Evolutionary conservation across 805 yeast species (phyloP), one percentile per base, ranked within the genome.

Genomic region (Candida pseudoglaebosa): DNA sequence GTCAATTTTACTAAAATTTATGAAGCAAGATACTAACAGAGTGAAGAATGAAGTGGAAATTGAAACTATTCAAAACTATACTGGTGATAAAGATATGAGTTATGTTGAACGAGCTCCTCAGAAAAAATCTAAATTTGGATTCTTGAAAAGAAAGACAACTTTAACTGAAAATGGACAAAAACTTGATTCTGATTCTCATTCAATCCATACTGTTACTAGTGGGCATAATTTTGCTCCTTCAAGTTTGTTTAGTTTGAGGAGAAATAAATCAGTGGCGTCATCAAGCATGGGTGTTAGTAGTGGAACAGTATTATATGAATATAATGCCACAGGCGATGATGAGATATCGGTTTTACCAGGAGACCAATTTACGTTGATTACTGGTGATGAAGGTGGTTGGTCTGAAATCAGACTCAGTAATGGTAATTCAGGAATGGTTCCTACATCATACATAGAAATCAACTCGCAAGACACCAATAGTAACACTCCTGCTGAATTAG

Each of bases 371-470:
- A 63, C 64, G 3, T 71, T 91, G 3, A 39, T 81, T 0, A 80
- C 76, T 36, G 64, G 65, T 1, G 98, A 86, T 45, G 97, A 96
- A 0, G 79, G 87, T 13, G 99, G 99, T 0, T 91, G 99, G 99
- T 84, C 95, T 2, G 62, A 66, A 48, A 78, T 89, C 13, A 45
- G 43, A 34, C 34, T 46, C 16, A 49, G 49, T n/a, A 67, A 70
- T 4, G 78, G 77, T 0, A 57, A 59, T 7, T 65, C 63, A 30
- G 99, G 99, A 0, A 68, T 90, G 28, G 96, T 90, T 3, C 99
- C 99, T 2, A 79, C 95, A 0, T 63, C 84, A 0, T 91, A 91
- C 55, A 59, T 90, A 5, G 80, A 80, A 44, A 57, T 80, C 2
- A 44, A 55, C 14, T 24, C 30, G 4, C 35, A 32, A 32, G n/a